These are phyloP conservation scores for Letharia columbiana DNA, from an alignment of 495 filamentous ascomycete species.

Conservation along the genomic window DNA sequence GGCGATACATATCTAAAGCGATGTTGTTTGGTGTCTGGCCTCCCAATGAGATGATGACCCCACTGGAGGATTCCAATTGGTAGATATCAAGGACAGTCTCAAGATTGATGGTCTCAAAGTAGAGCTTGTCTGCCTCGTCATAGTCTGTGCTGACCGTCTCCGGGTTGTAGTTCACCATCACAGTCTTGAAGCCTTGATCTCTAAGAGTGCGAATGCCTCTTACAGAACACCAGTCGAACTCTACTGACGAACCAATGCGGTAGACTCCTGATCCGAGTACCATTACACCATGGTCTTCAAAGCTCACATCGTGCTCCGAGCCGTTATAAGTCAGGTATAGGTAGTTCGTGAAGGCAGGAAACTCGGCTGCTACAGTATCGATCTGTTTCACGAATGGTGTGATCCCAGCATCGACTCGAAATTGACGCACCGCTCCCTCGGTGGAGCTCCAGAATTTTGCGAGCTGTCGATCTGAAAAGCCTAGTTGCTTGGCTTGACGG, in stretches of 20 bases:
- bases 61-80: constrained; percentile 74
- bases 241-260: constrained; percentile 92
- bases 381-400: constrained; percentile 92
- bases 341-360: constrained; percentile 92
- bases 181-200: constrained; percentile 81
- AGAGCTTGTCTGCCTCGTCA: constrained; percentile 89
- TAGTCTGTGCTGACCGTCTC: constrained; percentile 95
- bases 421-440: constrained; percentile 74
- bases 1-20: constrained; percentile 74
- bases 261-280: constrained; percentile 96
- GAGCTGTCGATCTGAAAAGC: constrained; percentile 88
- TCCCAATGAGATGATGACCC: constrained; percentile 96
- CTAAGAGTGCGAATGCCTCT: constrained; percentile 88
- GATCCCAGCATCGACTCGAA: constrained; percentile 77
- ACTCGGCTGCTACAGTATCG: constrained; percentile 96
- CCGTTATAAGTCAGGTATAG: constrained; percentile 96
- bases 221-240: constrained; percentile 99
- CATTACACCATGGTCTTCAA: constrained; percentile 88
- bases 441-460: constrained; percentile 91
- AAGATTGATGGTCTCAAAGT: constrained; percentile 95
- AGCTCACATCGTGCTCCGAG: constrained; percentile 72
- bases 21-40: constrained; percentile 99
- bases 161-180: constrained; percentile 97
- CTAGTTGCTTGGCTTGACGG: constrained; percentile 79
- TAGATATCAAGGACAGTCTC: constrained; percentile 96